Evolutionary conservation across 1,139 yeast genomes (phyloP), one percentile per base, ranked within the genome.

Genomic region (Kluyveromyces sp.): DNA sequence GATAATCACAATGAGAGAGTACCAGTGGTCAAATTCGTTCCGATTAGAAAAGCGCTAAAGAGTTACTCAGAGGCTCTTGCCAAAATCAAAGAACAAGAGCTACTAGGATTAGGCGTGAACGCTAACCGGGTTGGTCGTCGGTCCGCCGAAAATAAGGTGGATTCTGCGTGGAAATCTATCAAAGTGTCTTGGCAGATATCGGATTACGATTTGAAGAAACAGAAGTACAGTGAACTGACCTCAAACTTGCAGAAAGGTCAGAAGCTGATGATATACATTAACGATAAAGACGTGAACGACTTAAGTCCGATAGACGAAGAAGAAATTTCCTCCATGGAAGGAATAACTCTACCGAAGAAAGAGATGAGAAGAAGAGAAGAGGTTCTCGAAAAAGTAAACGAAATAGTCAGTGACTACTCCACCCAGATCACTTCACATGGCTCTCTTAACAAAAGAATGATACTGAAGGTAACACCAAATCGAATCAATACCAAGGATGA

Each of bases 141-240:
- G 12, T 28, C 38, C 12, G 51, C 51, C 4, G 40, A 48, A 17
- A 55, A 54, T 33, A 60, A 50, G 28, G 50, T 55, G 31, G 68
- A 63, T 7, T 54, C 54, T 7, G 57, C 59, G 39, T 45, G 60
- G 4, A 72, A 72, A 47, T 57, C 63, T 33, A 58, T 73, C 18
- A 67, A 66, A 42, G 52, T 73, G 4, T 65, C 74, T 2, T 72
- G 77, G 77, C 67, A 66, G 37, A 72, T 72, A 6, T 66, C 66
- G 9, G 56, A 59, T 20, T 65, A 64, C 36, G 77, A 72, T 53
- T 54, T 72, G 25, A 52, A 49, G n/a, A 65, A 66, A 18, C 77
- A 72, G 45, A 73, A 72, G 50, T 57, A 61, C 2, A 64, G 66
- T 46, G 77, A 72, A 46, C 68, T 73, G n/a, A 49, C 56, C 18